Base-by-base conservation (phyloP, 306 rosid species). In the Urtica urens region DNA sequence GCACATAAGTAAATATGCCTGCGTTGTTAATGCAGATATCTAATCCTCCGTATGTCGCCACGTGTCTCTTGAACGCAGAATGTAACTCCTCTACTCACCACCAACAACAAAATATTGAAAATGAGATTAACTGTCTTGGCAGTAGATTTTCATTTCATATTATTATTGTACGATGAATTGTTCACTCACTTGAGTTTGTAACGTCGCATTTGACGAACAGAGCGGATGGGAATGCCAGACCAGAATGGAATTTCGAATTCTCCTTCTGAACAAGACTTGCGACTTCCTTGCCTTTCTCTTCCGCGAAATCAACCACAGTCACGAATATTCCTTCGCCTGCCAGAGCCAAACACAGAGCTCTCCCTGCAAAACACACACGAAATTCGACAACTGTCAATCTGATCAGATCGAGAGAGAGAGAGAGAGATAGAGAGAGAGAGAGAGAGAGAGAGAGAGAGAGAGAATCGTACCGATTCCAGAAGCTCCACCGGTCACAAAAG, bases 401-500 rank as follows among this genome's bases (percentile, higher is more conserved):
- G n/a, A n/a, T n/a, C n/a, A n/a, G n/a, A n/a, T n/a, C n/a, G n/a
- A n/a, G n/a, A n/a, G n/a, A n/a, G n/a, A n/a, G n/a, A n/a, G n/a
- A n/a, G n/a, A n/a, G n/a, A n/a, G n/a, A n/a, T n/a, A n/a, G n/a
- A n/a, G n/a, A n/a, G n/a, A 46, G 29, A 17, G 15, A 17, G 38
- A 40, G 16, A 45, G n/a, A 42, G 12, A 14, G 46, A 8, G 46
- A 16, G 19, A 16, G n/a, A n/a, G 19, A 40, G 3, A 1, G 22
- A 27, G 7, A 25, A 26, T 23, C 23, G 49, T 78, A 83, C 97
- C 97, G 38, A 88, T 88, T 38, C 97, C 95, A 54, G 90, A 83
- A 40, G 93, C 95, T 55, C 82, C 97, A 0, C 97, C 97, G 15
- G 95, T 88, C 70, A 88, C 78, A 2, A 88, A 70, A 23, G 95